Conservation (phyloP, 208 protist genomes). For the Porcisia deanei region DNA sequence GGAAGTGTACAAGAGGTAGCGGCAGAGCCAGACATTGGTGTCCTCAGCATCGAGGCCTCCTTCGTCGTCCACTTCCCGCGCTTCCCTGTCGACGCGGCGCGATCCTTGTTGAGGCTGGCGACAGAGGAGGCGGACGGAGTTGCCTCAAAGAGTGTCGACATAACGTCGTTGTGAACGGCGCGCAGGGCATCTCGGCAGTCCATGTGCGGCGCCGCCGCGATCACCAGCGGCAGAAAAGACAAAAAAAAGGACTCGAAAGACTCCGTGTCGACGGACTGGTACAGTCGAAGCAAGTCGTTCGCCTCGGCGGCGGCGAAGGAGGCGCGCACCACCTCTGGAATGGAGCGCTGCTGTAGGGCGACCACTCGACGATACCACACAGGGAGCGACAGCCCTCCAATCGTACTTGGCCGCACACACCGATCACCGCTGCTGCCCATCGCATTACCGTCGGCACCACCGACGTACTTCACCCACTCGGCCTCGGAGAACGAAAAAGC, state of each 20-base stretch:
- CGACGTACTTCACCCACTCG: slow-evolving; percentile 19
- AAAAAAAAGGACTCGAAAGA: slow-evolving; percentile 19
- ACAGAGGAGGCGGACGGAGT: background rate
- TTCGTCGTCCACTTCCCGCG: slow-evolving; percentile 12
- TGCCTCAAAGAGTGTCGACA: slow-evolving; percentile 14
- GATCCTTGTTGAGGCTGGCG: background rate
- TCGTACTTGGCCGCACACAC: background rate
- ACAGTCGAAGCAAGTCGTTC: slow-evolving; percentile 42
- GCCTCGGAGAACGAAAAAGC: slow-evolving; percentile 13
- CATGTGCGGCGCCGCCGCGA: background rate
- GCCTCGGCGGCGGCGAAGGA: slow-evolving; percentile 26
- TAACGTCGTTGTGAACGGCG: slow-evolving; percentile 11
- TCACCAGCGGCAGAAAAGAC: slow-evolving; percentile 5
- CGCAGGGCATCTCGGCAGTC: slow-evolving; percentile 1
- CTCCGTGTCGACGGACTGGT: slow-evolving; percentile 41
- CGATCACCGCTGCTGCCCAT: background rate
- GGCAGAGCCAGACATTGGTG: background rate
- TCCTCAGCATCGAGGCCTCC: background rate
- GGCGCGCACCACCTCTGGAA: slow-evolving; percentile 38
- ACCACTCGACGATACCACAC: slow-evolving; percentile 21
- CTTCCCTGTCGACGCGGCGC: background rate
- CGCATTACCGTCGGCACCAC: background rate
- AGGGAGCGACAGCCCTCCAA: slow-evolving; percentile 4
- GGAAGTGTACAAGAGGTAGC: slow-evolving; percentile 13
- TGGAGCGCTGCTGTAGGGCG: slow-evolving; percentile 27